Evolutionary conservation across 805 yeast species (phyloP).

Genomic region (Metschnikowia gelsemii): DNA sequence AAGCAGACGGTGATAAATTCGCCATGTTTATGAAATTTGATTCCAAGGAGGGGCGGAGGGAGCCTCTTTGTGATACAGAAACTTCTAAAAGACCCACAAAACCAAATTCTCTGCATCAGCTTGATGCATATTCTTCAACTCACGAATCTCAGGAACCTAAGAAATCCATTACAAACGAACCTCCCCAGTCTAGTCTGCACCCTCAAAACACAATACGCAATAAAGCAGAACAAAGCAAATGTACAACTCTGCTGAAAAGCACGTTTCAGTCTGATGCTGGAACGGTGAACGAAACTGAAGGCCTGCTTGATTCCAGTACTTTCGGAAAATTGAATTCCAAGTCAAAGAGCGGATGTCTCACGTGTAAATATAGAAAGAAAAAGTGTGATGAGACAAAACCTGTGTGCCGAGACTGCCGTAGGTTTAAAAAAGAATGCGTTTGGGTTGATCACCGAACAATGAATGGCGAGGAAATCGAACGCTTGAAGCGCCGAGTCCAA

Average conservation of each 20-base stretch:
- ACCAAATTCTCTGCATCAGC: neutral
- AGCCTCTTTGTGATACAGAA: too few species aligned
- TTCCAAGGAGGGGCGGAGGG: conserved; percentile 5
- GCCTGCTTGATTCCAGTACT: neutral
- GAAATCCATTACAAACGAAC: conserved; percentile 1
- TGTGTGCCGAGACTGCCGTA: conserved; percentile 47
- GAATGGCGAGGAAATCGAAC: conserved; percentile 39
- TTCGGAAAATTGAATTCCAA: conserved; percentile 11
- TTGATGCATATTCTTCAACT: neutral
- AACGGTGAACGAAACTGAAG: neutral
- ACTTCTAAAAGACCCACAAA: neutral
- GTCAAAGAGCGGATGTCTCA: conserved; percentile 63
- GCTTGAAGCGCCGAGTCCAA: conserved; percentile 37
- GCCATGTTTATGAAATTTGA: conserved; percentile 8
- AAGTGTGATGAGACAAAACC: conserved; percentile 54
- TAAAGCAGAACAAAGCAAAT: too few species aligned
- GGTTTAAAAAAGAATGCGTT: conserved; percentile 47
- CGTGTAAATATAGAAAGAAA: conserved; percentile 66
- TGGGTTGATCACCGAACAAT: conserved; percentile 46
- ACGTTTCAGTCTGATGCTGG: neutral
- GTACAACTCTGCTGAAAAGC: too few species aligned
- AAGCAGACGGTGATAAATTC: too few species aligned
- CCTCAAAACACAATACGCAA: neutral
- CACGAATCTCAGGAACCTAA: neutral
- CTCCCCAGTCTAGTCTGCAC: neutral